Conservation (phyloP, 768 basidiomycete species). For the Agaricus subrufescens region DNA sequence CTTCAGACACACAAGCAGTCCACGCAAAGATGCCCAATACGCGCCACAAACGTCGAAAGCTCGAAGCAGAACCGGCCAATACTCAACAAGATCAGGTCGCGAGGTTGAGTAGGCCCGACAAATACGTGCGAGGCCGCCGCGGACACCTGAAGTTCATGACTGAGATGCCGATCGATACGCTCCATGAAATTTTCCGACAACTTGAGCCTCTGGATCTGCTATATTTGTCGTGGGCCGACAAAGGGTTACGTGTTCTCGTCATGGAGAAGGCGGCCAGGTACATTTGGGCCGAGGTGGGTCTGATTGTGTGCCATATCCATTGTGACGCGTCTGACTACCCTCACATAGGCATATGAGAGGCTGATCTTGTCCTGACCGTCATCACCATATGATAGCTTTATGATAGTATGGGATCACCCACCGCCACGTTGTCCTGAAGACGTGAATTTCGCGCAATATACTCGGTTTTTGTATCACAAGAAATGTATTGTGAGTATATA, state of each 20-base stretch:
- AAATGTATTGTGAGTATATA: not conserved
- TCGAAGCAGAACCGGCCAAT: no score
- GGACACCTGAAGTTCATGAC: conserved; percentile 22
- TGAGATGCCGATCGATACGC: conserved; percentile 29
- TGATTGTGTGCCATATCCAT: not conserved
- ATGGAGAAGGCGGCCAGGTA: conserved; percentile 13
- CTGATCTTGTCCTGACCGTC: no score
- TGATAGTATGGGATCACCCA: not conserved
- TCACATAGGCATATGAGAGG: not conserved
- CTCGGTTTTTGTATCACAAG: not conserved
- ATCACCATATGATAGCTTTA: no score
- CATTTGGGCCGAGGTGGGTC: conserved; percentile 30
- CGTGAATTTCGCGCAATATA: conserved; percentile 1
- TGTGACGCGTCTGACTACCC: not conserved
- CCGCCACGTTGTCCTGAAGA: not conserved
- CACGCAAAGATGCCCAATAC: no score
- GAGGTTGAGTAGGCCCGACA: not conserved
- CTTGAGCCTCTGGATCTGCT: conserved; percentile 36
- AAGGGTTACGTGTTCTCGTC: conserved; percentile 29
- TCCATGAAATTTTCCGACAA: conserved; percentile 33
- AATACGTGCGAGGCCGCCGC: conserved; percentile 13
- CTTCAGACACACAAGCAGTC: no score
- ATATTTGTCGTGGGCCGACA: conserved; percentile 30
- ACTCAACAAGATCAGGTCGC: no score
- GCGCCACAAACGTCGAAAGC: no score